Percentiles rank a stretch among this genome's conserved stretches.
Conservation (phyloP, 1,284 basidiomycete species). For the Puccinia brachypodii region DNA sequence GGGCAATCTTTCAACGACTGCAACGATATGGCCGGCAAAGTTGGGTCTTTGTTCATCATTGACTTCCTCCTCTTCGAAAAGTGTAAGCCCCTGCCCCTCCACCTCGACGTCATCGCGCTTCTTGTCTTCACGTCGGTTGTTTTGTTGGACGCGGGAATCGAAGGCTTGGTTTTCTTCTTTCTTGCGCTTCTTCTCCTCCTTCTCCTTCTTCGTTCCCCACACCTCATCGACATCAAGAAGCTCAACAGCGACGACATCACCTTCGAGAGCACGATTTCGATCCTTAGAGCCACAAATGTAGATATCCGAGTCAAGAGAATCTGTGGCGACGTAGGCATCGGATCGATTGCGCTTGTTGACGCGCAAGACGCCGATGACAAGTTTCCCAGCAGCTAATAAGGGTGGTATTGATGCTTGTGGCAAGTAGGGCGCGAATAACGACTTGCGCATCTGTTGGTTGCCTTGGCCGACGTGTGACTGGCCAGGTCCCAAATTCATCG, state of each 20-base stretch:
- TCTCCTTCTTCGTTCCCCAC: constrained; percentile 99
- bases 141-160: constrained; percentile 67
- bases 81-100: constrained; percentile 91
- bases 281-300: constrained; percentile 90
- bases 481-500: constrained; percentile 80
- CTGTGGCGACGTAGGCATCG: constrained; percentile 98
- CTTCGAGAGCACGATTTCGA: constrained; percentile 95
- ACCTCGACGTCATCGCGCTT: constrained; percentile 99
- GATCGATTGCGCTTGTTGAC: constrained; percentile 99
- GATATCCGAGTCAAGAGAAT: constrained; percentile 97
- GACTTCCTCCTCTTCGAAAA: constrained; percentile 96
- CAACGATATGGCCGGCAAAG: constrained; percentile 88
- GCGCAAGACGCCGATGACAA: constrained; percentile 93
- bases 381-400: constrained; percentile 93
- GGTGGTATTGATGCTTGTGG: constrained; percentile 97
- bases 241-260: constrained; percentile 98
- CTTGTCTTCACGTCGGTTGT: constrained; percentile 90
- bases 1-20: constrained; percentile 97
- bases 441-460: constrained; percentile 88
- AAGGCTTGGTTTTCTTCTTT: constrained; percentile 98
- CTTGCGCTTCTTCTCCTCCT: constrained; percentile 99
- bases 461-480: constrained; percentile 66
- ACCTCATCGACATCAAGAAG: constrained; percentile 94
- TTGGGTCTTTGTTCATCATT: constrained; percentile 95
- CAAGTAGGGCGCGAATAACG: constrained; percentile 96